Percentiles rank a stretch among this genome's conserved stretches.
Evolutionary conservation across 73 alveolate genomes (phyloP).

Genomic region (Tetrahymena thermophila): DNA sequence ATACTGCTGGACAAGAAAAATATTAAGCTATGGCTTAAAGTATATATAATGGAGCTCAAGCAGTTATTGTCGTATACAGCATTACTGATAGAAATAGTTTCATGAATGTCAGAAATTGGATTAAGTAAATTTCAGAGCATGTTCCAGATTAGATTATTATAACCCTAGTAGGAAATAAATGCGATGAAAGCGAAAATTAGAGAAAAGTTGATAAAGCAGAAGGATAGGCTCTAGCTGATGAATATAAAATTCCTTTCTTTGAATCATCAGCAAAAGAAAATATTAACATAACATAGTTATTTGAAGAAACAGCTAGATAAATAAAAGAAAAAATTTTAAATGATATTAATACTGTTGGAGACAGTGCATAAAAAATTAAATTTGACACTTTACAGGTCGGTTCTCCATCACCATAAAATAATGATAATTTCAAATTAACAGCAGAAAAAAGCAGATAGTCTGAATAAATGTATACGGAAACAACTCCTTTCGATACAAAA

Average conservation of each 20-base stretch:
- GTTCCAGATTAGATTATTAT: not conserved
- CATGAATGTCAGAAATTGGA: slow-evolving; percentile 46
- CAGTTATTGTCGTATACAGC: slow-evolving; percentile 75
- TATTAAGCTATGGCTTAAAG: slow-evolving; percentile 79
- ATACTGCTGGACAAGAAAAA: slow-evolving; percentile 93
- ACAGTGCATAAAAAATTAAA: not conserved
- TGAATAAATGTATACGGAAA: not conserved
- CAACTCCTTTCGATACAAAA: not conserved
- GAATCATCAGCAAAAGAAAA: slow-evolving; percentile 35
- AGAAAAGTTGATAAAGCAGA: slow-evolving; percentile 7
- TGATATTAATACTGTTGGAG: not conserved
- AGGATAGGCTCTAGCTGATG: slow-evolving; percentile 27
- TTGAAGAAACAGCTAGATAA: slow-evolving; percentile 18
- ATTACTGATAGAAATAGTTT: slow-evolving; percentile 47
- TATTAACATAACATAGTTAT: slow-evolving; percentile 4
- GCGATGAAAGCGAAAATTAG: slow-evolving; percentile 19
- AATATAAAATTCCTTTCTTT: slow-evolving; percentile 18
- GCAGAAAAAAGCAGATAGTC: not conserved
- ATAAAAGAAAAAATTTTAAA: slow-evolving; percentile 10
- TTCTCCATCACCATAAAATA: not conserved
- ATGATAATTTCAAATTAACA: not conserved
- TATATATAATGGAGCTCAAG: slow-evolving; percentile 87
- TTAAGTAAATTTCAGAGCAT: not conserved
- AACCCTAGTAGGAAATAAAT: not conserved
- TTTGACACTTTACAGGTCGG: not conserved